These are phyloP conservation scores for Aspergillus chevalieri DNA, from an alignment of 2,329 filamentous ascomycete species.

Conservation along the genomic window DNA sequence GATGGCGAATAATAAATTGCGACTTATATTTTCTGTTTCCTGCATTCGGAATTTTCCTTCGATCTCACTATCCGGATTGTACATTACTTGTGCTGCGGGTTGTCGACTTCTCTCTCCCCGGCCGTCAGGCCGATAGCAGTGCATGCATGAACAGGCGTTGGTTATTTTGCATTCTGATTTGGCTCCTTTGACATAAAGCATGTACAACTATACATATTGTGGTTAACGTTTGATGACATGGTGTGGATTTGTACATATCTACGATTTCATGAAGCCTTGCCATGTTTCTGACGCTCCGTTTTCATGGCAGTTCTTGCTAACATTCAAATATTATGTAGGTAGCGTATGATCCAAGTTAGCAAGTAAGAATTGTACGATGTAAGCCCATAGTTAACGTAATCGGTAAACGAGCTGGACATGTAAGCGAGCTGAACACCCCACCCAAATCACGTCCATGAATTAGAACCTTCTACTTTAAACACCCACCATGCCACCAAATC, in stretches of 20 bases:
- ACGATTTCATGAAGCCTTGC: not conserved
- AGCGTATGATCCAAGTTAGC: too few species aligned
- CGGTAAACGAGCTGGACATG: too few species aligned
- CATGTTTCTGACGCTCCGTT: not conserved
- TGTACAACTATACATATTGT: not conserved
- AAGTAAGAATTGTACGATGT: too few species aligned
- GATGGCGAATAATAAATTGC: not conserved
- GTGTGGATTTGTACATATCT: not conserved
- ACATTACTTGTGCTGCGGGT: not conserved
- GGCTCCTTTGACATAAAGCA: not conserved
- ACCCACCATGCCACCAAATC: too few species aligned
- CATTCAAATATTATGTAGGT: too few species aligned
- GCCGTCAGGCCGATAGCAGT: not conserved
- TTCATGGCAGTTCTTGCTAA: too few species aligned
- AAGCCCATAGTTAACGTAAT: too few species aligned
- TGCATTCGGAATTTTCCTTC: not conserved
- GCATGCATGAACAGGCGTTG: conserved; percentile 14
- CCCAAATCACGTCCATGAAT: too few species aligned
- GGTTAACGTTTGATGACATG: not conserved
- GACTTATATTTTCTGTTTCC: not conserved
- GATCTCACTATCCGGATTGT: not conserved
- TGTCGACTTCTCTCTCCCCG: not conserved
- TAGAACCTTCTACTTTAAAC: too few species aligned
- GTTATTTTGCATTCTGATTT: not conserved
- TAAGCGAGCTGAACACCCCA: too few species aligned